phyloP scores from a whole-genome alignment of 768 basidiomycete genomes.

The Rhodocollybia butyracea region DNA sequence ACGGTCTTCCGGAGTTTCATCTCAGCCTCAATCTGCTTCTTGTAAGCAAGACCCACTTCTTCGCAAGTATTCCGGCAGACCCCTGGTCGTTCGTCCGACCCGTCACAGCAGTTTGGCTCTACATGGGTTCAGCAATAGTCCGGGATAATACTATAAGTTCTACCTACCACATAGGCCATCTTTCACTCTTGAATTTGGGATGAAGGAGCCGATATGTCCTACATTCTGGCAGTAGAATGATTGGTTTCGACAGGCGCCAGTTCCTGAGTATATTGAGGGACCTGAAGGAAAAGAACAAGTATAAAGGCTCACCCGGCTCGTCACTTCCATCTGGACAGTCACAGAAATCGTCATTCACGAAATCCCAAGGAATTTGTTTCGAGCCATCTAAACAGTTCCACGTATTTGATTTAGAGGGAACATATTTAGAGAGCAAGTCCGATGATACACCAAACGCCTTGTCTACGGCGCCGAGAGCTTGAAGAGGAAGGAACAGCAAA shows the following conservation, averaged over 20 bases:
- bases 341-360: slow-evolving; percentile 93
- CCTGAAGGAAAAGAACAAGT: neutral
- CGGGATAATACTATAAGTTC: neutral
- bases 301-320: slow-evolving; percentile 67
- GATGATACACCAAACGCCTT: slow-evolving; percentile 61
- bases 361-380: slow-evolving; percentile 71
- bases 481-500: neutral
- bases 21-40: slow-evolving; percentile 68
- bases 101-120: slow-evolving; percentile 96
- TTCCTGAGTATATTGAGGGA: slow-evolving; percentile 48
- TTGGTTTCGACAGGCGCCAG: slow-evolving; percentile 75
- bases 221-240: slow-evolving; percentile 83
- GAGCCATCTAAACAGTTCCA: slow-evolving; percentile 86
- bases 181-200: slow-evolving; percentile 79
- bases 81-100: slow-evolving; percentile 85
- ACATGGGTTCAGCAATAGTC: slow-evolving; percentile 13
- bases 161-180: slow-evolving; percentile 90
- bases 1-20: slow-evolving; percentile 74
- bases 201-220: slow-evolving; percentile 80
- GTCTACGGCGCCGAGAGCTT: slow-evolving; percentile 27
- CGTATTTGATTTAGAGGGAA: slow-evolving; percentile 43
- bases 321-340: slow-evolving; percentile 95
- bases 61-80: slow-evolving; percentile 77
- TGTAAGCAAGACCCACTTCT: slow-evolving; percentile 68
- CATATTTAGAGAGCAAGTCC: slow-evolving; percentile 52